Base-by-base conservation (phyloP, 257 asterid species). In the Solanum pennellii region DNA sequence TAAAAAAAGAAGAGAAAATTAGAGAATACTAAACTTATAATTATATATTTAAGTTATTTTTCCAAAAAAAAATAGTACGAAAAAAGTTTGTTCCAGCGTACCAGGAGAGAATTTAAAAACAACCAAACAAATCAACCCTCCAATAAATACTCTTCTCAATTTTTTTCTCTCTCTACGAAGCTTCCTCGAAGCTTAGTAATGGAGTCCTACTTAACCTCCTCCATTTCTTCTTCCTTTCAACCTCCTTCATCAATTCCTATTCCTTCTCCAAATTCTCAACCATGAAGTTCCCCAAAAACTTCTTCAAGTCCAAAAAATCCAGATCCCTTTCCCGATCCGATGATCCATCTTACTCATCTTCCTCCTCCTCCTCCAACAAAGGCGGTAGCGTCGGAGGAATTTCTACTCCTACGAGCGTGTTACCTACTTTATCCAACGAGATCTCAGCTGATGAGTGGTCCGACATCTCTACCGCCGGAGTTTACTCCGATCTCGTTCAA, bases 391-490 rank as follows among this genome's bases (percentile, higher is more conserved):
- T 20, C 59, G 82, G 49, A 86, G 94, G 93, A 25, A 2, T 89
- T 1, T 84, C 92, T 39, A 94, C 98, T 47, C 97, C 97, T 2
- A 94, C 95, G 7, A 96, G 96, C 92, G 97, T 94, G 12, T 89
- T 95, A 5, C 97, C 98, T 0, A 5, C 93, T 31, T 15, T 84
- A 7, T 90, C 91, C 10, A 75, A 83, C 35, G 94, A 86, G 31
- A 89, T 88, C 49, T 88, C 94, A 31, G 6, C 89, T 45, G 92
- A 89, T 35, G 94, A 94, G 5, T 93, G 94, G 94, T 85, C 96
- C 1, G 91, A 90, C 41, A 79, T 79, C 23, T 79, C 65, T 72
- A 83, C 93, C 15, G 86, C 90, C 44, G 90, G 87, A 3, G 90
- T 91, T 7, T 86, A 73, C 65, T 68, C 86, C 79, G 93, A 93